Evolutionary conservation across 805 yeast genomes (phyloP), one percentile per base, ranked within the genome.

Genomic region (Candida alai): DNA sequence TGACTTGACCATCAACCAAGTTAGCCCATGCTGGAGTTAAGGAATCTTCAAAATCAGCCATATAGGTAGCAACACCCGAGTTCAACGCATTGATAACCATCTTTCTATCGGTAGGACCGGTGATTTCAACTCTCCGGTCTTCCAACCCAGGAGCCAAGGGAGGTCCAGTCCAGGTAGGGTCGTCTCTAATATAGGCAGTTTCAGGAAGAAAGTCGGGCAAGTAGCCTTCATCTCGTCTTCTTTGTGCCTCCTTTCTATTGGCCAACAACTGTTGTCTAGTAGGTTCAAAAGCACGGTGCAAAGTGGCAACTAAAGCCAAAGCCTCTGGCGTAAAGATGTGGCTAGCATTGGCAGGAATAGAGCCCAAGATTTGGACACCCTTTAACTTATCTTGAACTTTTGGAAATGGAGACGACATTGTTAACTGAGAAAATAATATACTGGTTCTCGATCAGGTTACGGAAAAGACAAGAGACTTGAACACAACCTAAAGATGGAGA

Each of bases 1-100:
- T 82, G 37, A 80, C 85, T 60, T 84, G 93, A 34, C 93, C 94
- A 51, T 81, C 84, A 36, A 83, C 73, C 67, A 82, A 71, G 60
- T 82, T 84, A 42, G 63, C 60, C 93, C 93, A 84, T 18, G 94
- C 83, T 48, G 94, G 94, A 13, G 90, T 77, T 48, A 84, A 76
- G 12, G 89, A 81, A 58, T 84, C 93, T 59, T 84, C 94, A 51
- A 84, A 81, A 65, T 84, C 94, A 27, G 87, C 80, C 93, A 84
- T 84, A 56, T 84, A 84, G 19, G 93, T 83, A 42, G 82, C 82
- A 28, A 84, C 93, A 35, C 73, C 70, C 1, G 89, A 78, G 60
- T 84, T 84, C 55, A 84, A 70, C 2, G 90, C 93, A 52, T 83
- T 84, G 51, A 84, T 78, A 43, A 84, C 76, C 94, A 84, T 84